Percentiles rank a stretch among this genome's conserved stretches.
Evolutionary conservation across 2,329 filamentous ascomycete species (phyloP).

Genomic region (Cladosporium oxysporum): DNA sequence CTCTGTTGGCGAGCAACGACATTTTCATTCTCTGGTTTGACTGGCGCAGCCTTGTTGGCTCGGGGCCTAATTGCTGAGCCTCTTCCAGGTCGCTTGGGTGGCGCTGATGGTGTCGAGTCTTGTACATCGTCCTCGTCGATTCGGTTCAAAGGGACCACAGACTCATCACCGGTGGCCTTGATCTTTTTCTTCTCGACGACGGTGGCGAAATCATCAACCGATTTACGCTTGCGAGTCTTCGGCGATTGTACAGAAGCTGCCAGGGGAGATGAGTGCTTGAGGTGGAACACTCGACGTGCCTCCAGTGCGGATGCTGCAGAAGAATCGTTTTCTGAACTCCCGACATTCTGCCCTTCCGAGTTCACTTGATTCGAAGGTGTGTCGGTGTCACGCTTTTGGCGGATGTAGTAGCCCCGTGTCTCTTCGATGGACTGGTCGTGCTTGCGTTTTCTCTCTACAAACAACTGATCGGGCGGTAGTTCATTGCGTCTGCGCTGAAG

Average conservation of each 20-base stretch:
- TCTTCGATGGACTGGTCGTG: slow-evolving; percentile 21
- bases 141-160: background rate
- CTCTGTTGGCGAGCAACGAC: slow-evolving; percentile 11
- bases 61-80: slow-evolving; percentile 23
- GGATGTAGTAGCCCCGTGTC: slow-evolving; percentile 14
- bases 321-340: background rate
- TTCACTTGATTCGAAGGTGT: background rate
- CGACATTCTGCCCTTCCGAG: background rate
- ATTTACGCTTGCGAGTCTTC: slow-evolving; percentile 23
- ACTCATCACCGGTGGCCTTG: slow-evolving; percentile 19
- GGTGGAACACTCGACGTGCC: slow-evolving; percentile 28
- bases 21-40: background rate
- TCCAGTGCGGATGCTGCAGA: slow-evolving; percentile 4
- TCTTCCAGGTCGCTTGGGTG: slow-evolving; percentile 29
- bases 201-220: slow-evolving; percentile 30
- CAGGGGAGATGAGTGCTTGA: slow-evolving; percentile 24
- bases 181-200: slow-evolving; percentile 31
- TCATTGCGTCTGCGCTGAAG: slow-evolving; percentile 35
- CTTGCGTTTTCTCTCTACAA: slow-evolving; percentile 33
- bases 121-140: background rate
- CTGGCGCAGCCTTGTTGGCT: slow-evolving; percentile 1
- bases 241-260: slow-evolving; percentile 22
- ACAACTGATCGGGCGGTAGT: slow-evolving; percentile 30
- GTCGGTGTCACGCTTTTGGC: slow-evolving; percentile 1
- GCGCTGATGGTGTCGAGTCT: background rate